Evolutionary conservation across 371 early-diverging fungal species (phyloP).

Genomic region (Nematocida sp.): DNA sequence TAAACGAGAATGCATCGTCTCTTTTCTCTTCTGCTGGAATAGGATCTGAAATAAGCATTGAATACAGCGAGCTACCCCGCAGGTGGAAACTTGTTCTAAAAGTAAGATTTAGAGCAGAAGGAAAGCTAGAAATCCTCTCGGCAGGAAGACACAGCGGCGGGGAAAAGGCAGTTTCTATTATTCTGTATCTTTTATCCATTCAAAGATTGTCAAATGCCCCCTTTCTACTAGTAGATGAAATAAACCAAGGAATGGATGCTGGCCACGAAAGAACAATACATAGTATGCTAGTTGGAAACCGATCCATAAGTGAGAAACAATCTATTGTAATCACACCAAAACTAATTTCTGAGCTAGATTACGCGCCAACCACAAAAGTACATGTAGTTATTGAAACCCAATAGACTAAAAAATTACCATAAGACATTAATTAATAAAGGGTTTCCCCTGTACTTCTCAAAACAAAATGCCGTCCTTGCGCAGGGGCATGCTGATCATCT

Average conservation of each 20-base stretch:
- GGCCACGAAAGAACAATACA: slow-evolving; percentile 91
- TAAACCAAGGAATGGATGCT: slow-evolving; percentile 99
- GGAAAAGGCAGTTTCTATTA: slow-evolving; percentile 75
- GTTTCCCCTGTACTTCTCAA: slow-evolving; percentile 62
- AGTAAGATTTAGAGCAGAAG: slow-evolving; percentile 74
- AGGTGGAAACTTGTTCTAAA: slow-evolving; percentile 89
- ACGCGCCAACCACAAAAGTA: slow-evolving; percentile 83
- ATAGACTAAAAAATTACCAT: neutral
- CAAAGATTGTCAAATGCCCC: slow-evolving; percentile 81
- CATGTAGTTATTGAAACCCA: slow-evolving; percentile 43
- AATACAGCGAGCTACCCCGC: slow-evolving; percentile 68
- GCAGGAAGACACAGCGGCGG: slow-evolving; percentile 94
- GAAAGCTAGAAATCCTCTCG: slow-evolving; percentile 79
- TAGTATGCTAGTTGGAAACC: slow-evolving; percentile 72
- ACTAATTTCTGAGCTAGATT: slow-evolving; percentile 84
- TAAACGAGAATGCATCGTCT: slow-evolving; percentile 26
- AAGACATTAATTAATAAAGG: slow-evolving; percentile 38
- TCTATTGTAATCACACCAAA: slow-evolving; percentile 98
- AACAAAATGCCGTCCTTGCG: slow-evolving; percentile 60
- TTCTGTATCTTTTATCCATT: slow-evolving; percentile 88
- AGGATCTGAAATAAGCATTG: neutral
- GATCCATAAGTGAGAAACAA: slow-evolving; percentile 55
- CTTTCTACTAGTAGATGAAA: slow-evolving; percentile 98
- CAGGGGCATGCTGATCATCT: slow-evolving; percentile 64
- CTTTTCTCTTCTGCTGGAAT: slow-evolving; percentile 16